phyloP scores from a whole-genome alignment of 768 basidiomycete genomes.

The Rhizopogon vinicolor region DNA sequence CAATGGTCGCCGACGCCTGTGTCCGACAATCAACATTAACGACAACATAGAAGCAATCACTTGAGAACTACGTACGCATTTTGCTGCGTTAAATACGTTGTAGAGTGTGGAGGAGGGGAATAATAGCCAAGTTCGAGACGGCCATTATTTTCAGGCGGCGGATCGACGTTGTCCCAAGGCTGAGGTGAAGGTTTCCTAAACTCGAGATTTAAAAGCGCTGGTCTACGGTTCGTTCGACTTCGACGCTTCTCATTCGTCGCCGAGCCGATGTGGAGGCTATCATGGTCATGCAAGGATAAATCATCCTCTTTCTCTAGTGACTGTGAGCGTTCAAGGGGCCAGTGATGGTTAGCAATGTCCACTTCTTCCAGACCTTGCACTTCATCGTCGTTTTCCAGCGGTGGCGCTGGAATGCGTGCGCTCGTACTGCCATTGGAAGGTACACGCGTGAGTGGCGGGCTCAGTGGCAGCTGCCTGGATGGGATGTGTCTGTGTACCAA shows the following conservation, averaged over 20 bases:
- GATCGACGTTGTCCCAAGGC: slow-evolving; percentile 61
- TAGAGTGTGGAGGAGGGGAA: slow-evolving; percentile 37
- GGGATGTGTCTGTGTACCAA: not conserved
- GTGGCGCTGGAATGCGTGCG: not conserved
- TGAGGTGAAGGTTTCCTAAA: slow-evolving; percentile 51
- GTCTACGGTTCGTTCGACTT: slow-evolving; percentile 25
- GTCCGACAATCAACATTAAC: slow-evolving; percentile 19
- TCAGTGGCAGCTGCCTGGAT: slow-evolving; percentile 22
- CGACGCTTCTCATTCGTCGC: slow-evolving; percentile 24
- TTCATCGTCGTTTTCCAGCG: slow-evolving; percentile 1
- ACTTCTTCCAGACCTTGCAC: slow-evolving; percentile 11
- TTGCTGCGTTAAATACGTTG: slow-evolving; percentile 40
- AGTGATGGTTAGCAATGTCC: slow-evolving; percentile 16
- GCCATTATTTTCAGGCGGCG: slow-evolving; percentile 38
- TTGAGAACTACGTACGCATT: slow-evolving; percentile 33
- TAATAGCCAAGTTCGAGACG: slow-evolving; percentile 29
- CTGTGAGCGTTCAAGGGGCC: slow-evolving; percentile 16
- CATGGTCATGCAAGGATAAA: slow-evolving; percentile 8
- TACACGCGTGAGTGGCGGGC: slow-evolving; percentile 26
- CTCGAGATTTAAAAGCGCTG: slow-evolving; percentile 46
- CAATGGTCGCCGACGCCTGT: slow-evolving; percentile 35
- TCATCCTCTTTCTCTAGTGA: slow-evolving; percentile 9
- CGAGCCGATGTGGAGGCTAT: slow-evolving; percentile 5
- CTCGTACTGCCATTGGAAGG: slow-evolving; percentile 13
- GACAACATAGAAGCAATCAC: slow-evolving; percentile 3